Conservation (phyloP, 495 filamentous ascomycete species). For the Aspergillus nidulans region DNA sequence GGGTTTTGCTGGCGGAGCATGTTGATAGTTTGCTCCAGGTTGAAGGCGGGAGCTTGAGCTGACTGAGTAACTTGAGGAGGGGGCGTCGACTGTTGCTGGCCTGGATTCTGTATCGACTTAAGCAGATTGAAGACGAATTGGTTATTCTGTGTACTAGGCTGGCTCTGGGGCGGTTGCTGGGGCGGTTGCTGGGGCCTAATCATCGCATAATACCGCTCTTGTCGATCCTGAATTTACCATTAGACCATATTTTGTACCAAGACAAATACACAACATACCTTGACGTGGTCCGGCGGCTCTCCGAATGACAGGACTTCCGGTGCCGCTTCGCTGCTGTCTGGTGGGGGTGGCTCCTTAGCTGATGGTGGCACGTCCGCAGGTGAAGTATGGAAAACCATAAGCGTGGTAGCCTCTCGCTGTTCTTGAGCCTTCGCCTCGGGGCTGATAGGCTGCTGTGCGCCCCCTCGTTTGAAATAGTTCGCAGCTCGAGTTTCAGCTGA, state of each 20-base stretch:
- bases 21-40: constrained; percentile 39
- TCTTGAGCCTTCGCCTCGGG: constrained; percentile 64
- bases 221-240: constrained; percentile 31
- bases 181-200: constrained; percentile 39
- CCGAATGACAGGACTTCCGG: constrained; percentile 44
- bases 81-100: constrained; percentile 27
- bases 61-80: constrained; percentile 22
- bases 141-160: constrained; percentile 24
- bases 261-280: constrained; percentile 25
- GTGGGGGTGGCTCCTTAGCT: constrained; percentile 64
- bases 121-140: constrained; percentile 44
- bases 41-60: constrained; percentile 26
- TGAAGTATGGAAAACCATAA: constrained; percentile 79
- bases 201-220: constrained; percentile 40
- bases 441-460: constrained; percentile 53
- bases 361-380: constrained; percentile 69
- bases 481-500: constrained; percentile 44
- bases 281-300: constrained; percentile 39
- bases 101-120: constrained; percentile 38
- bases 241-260: not conserved
- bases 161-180: constrained; percentile 20
- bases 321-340: constrained; percentile 32
- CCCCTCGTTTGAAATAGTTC: constrained; percentile 62
- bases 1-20: constrained; percentile 43
- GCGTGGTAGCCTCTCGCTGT: constrained; percentile 67